Base-by-base conservation (phyloP, 164 flowering plant genomes). In the Macadamia tetraphylla region DNA sequence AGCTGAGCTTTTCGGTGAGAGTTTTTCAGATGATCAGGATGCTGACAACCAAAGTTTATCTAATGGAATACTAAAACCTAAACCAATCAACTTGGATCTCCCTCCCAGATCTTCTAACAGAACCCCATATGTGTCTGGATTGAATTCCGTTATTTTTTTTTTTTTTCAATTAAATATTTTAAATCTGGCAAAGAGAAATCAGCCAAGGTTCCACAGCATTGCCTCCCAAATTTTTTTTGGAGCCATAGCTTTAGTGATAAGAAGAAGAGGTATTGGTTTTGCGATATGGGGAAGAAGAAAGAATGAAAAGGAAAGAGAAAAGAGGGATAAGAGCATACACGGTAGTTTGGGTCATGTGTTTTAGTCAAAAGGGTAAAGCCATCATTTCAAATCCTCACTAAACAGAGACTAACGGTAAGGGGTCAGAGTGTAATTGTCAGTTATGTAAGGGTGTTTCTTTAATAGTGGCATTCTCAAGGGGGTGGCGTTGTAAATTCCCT, bases 1-100 rank as follows among this genome's bases (percentile, higher is more conserved):
- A 2, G 73, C 81, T 23, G 98, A 93, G 1, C 91, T 93, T 4
- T 84, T 93, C 60, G 70, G 63, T 67, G 91, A 93, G 65, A 85
- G 85, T 52, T 48, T 68, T 29, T 71, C 66, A 15, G 64, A 64
- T 11, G 72, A 68, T 58, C 44, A 63, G 31, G 31, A 60, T 48
- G 51, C 67, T 60, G 70, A 64, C 23, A 23, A 23, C 66, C 71
- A 71, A 35, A 63, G 59, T 35, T 64, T 49, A 9, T 64, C 74
- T 31, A 66, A 68, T 52, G 79, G 61, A 40, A 72, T 73, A 31
- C 57, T n/a, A 32, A 74, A 66, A 57, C n/a, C 23, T 13, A 69
- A 74, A 48, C 68, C 64, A 60, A 59, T 75, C 32, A 52, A 64
- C 15, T 58, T 61, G 23, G 73, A 67, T 40, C 68, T 64, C 32